Base-by-base conservation (phyloP, 352 stramenopile species). In the Phytophthora europaea region DNA sequence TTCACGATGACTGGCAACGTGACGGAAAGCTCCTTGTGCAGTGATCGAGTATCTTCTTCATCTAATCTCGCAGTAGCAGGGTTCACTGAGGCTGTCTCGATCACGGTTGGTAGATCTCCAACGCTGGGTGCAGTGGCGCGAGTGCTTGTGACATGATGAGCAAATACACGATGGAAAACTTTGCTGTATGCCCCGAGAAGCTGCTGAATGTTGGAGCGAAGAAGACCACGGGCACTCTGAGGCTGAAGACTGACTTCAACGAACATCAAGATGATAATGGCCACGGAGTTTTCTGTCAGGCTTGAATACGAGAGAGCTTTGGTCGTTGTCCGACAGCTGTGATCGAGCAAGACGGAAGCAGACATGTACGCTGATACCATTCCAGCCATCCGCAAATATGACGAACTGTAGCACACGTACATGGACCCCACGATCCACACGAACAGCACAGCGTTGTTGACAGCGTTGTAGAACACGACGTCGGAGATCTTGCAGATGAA, bases 301-400 rank as follows among this genome's bases (percentile, higher is more conserved):
- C 72, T 90, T 10, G 84, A 87, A 67, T 94, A 92, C 51, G 87
- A 87, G 1, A 88, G 53, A 6, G 65, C 28, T 54, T 45, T 72
- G 36, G 26, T 65, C 16, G 40, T 63, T 31, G 54, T 72, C 47
- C 81, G 73, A 52, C 83, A 90, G 40, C 40, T 81, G 48, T 90
- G 80, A 47, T 88, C 75, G 0, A 92, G 72, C 22, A 94, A 73
- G 4, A 94, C 82, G 0, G 78, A 83, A 1, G 85, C 78, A 1
- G 84, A 80, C 81, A 92, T 90, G 57, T 82, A 93, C 1, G 85
- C 87, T 0, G 85, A 92, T 8, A 93, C 83, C 76, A 93, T 87
- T 15, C 87, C 87, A 1, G 85, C 85, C 58, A 70, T 84, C 9
- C 71, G 73, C 43, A 89, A 64, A 62, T 91, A 89, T 8, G 70